Conservation (phyloP, 192 early-diverging fungal genomes). For the Gaertneriomyces semiglobifer region DNA sequence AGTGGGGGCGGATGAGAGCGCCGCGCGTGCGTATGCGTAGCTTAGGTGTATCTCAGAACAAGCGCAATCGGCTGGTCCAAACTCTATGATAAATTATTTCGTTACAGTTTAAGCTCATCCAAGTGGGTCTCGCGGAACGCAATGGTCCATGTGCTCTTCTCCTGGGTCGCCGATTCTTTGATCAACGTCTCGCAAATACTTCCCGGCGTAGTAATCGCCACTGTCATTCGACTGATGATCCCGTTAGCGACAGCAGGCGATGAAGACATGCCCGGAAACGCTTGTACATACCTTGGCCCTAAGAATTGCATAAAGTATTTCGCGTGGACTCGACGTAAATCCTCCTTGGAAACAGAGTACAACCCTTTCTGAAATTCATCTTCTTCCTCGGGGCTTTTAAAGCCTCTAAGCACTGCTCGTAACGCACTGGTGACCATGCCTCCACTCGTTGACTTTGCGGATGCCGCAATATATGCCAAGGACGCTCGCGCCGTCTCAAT, state of each 20-base stretch:
- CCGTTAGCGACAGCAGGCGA: neutral
- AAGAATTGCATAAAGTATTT: conserved; percentile 62
- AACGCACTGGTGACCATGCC: conserved; percentile 36
- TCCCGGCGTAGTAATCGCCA: conserved; percentile 17
- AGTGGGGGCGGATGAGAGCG: too few relatives aligned
- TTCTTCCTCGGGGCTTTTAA: conserved; percentile 52
- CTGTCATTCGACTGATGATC: conserved; percentile 10
- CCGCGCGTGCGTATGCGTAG: too few relatives aligned
- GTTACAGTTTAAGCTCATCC: neutral
- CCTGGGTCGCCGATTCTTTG: neutral
- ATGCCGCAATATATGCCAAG: conserved; percentile 40
- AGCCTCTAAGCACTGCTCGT: conserved; percentile 42
- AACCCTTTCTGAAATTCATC: conserved; percentile 37
- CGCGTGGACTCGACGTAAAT: conserved; percentile 54
- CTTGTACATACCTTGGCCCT: conserved; percentile 9
- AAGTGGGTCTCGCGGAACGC: neutral
- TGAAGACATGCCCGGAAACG: neutral
- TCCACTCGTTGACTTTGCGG: conserved; percentile 34
- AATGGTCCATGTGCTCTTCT: conserved; percentile 1
- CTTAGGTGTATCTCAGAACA: too few relatives aligned
- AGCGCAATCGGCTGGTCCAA: too few relatives aligned
- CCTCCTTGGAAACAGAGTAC: conserved; percentile 45
- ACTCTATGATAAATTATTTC: too few relatives aligned
- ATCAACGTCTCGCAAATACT: neutral
- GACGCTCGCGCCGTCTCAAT: conserved; percentile 54